Conservation (phyloP, 2,329 filamentous ascomycete genomes). For the Aschersonia sp. region DNA sequence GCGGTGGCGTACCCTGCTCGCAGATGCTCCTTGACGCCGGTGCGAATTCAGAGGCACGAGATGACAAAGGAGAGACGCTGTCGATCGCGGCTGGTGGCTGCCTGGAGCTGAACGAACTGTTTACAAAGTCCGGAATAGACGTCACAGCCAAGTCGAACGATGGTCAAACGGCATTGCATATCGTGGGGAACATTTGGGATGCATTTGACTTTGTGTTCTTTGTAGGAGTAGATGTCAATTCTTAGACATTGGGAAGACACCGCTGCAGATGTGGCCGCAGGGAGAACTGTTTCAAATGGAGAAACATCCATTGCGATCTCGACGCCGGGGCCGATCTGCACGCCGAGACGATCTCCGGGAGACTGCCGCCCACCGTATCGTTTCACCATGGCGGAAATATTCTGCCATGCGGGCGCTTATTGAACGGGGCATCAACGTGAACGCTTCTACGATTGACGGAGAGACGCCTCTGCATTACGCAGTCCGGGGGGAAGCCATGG, state of each 20-base stretch:
- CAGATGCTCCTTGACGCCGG: not conserved
- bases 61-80: not conserved
- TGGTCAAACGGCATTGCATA: not conserved
- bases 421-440: not conserved
- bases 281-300: not conserved
- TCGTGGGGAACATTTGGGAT: not conserved
- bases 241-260: not conserved
- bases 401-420: not conserved
- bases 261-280: not conserved
- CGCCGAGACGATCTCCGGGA: not conserved
- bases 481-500: not conserved
- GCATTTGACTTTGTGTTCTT: not conserved
- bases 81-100: not conserved
- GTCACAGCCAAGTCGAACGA: not conserved
- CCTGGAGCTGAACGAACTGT: not conserved
- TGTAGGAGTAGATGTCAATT: not conserved
- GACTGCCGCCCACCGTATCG: not conserved
- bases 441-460: not conserved
- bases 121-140: not conserved
- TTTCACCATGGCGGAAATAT: not conserved
- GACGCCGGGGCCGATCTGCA: not conserved
- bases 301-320: not conserved
- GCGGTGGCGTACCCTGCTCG: not conserved
- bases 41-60: not conserved
- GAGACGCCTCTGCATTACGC: not conserved